Base-by-base conservation (phyloP, 1,284 basidiomycete species). In the Trichosporon faecale region DNA sequence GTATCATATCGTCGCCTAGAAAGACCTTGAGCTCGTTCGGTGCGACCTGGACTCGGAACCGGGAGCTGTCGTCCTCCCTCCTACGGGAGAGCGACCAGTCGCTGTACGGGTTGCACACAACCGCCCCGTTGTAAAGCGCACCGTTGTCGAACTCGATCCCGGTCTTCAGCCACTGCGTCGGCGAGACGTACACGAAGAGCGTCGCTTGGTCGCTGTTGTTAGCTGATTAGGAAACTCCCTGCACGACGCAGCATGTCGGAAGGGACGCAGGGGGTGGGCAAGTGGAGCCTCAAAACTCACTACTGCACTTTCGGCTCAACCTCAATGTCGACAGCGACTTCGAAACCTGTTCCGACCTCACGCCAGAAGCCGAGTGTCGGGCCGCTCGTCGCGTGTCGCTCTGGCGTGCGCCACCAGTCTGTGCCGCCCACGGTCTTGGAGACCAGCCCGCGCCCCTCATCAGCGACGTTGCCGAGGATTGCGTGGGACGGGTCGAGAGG, bases 401-500 rank as follows among this genome's bases (percentile, higher is more conserved):
- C 74, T 0, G 74, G 73, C 12, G 69, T 73, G 3, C 76, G 71
- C 78, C 78, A 79, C 76, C 76, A 79, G 72, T 78, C 76, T 0
- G 76, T 77, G 0, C 70, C 74, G 23, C 70, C 72, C 6, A 68
- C 68, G 0, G 68, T 64, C 46, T 25, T 52, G 37, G 31, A 31
- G 1, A 49, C 46, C 11, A 74, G 35, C 27, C 64, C 70, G 1
- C 31, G 33, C 12, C 72, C 72, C 25, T 23, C 63, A 12, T 67
- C 64, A 0, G 6, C 25, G 27, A 66, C 44, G 5, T 35, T 49
- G 60, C 70, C 72, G 9, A 66, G 27, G 29, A 73, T 66, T 1
- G 60, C 12, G 25, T 33, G 8, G 33, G 11, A 7, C 1, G 44
- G 21, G 57, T 67, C 27, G 25, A 73, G 70, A 0, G 72, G 46